A percentile compares a stretch with the other conserved stretches of the same genome.
phyloP scores from a whole-genome alignment of 1,284 basidiomycete species.

The Moesziomyces antarcticus region DNA sequence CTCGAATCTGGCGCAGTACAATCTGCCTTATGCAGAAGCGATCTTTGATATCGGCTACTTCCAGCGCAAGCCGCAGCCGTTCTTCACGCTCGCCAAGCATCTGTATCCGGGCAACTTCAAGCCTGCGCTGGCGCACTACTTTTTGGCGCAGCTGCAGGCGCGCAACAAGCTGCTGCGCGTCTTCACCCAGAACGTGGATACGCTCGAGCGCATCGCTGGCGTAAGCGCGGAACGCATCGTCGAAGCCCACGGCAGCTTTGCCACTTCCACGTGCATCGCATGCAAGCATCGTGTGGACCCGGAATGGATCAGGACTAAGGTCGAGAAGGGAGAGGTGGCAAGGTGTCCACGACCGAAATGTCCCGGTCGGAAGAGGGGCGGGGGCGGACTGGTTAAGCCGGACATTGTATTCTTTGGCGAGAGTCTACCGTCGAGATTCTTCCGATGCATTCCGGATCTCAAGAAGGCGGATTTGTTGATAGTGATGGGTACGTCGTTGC shows the following conservation, averaged over 20 bases:
- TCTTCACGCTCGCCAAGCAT: constrained; percentile 74
- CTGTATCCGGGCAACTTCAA: constrained; percentile 87
- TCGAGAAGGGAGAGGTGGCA: constrained; percentile 54
- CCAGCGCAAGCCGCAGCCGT: constrained; percentile 67
- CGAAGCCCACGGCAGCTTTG: constrained; percentile 87
- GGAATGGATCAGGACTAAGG: constrained; percentile 55
- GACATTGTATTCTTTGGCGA: constrained; percentile 68
- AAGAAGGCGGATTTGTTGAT: constrained; percentile 82
- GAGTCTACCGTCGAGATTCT: constrained; percentile 61
- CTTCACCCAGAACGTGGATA: constrained; percentile 86
- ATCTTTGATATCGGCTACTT: constrained; percentile 72
- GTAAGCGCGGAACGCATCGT: constrained; percentile 80
- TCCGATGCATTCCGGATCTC: constrained; percentile 67
- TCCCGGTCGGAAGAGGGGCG: constrained; percentile 8
- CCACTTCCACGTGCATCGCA: constrained; percentile 54
- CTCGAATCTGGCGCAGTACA: constrained; percentile 71
- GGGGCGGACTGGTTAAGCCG: constrained; percentile 61
- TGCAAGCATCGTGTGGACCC: constrained; percentile 50
- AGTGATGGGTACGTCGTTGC: constrained; percentile 90
- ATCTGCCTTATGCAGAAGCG: constrained; percentile 73
- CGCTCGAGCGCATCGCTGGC: constrained; percentile 86
- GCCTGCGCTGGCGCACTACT: constrained; percentile 90
- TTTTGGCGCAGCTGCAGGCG: constrained; percentile 80
- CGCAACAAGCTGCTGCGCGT: constrained; percentile 78
- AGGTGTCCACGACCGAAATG: constrained; percentile 51